A percentile compares a stretch with the other conserved stretches of the same genome.
These are phyloP conservation scores for Biscogniauxia mediterranea DNA, from an alignment of 2,329 filamentous ascomycete species.

Conservation along the genomic window DNA sequence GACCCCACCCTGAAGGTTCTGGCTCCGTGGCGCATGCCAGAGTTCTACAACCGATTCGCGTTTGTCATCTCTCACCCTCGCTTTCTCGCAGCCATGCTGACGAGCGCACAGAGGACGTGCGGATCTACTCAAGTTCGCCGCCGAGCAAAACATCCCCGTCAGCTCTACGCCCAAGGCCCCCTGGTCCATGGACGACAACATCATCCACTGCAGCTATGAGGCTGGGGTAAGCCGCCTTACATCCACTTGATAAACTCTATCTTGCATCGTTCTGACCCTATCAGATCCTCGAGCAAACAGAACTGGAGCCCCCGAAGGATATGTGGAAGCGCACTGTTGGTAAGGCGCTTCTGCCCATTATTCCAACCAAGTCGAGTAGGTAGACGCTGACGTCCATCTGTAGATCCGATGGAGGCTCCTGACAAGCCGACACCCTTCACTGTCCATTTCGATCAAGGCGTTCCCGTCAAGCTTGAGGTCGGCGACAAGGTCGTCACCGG, in stretches of 20 bases:
- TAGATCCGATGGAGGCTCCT: slow-evolving; percentile 66
- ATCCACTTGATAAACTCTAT: too few species aligned
- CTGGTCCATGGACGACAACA: slow-evolving; percentile 8
- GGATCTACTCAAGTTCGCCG: slow-evolving; percentile 63
- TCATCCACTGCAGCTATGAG: too few species aligned
- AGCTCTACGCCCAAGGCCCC: slow-evolving; percentile 14
- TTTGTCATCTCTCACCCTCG: slow-evolving; percentile 4
- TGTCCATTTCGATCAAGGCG: slow-evolving; percentile 69
- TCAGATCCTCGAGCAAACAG: too few species aligned
- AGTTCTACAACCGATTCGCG: slow-evolving; percentile 7
- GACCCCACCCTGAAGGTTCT: slow-evolving; percentile 46
- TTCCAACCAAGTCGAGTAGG: too few species aligned
- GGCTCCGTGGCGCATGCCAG: slow-evolving; percentile 63
- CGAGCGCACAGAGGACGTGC: slow-evolving; percentile 64
- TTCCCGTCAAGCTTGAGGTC: slow-evolving; percentile 58
- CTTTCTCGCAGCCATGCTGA: too few species aligned
- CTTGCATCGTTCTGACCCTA: too few species aligned
- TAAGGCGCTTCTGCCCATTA: too few species aligned
- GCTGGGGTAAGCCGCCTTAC: too few species aligned
- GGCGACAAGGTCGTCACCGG: slow-evolving; percentile 62
- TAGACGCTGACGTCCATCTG: too few species aligned
- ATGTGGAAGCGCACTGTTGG: slow-evolving; percentile 65
- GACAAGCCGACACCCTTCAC: slow-evolving; percentile 70
- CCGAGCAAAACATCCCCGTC: slow-evolving; percentile 11
- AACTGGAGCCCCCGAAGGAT: too few species aligned